phyloP scores from a whole-genome alignment of 495 filamentous ascomycete genomes.

The Massariosphaeria phaeospora region DNA sequence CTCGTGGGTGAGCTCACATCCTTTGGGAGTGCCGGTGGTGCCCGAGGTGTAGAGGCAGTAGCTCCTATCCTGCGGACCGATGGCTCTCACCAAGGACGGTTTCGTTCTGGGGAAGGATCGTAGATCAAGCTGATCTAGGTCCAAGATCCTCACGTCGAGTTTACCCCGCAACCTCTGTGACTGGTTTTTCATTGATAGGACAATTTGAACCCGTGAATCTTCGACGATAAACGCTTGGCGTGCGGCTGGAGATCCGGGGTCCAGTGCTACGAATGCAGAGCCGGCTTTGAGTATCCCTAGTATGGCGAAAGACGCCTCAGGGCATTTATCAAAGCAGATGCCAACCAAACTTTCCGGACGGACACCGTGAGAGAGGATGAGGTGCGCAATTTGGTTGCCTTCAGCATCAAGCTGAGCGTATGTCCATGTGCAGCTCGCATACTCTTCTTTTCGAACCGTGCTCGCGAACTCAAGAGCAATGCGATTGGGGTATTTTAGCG shows the following conservation, averaged over 20 bases:
- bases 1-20: conserved; percentile 68
- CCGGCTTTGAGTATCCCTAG: conserved; percentile 77
- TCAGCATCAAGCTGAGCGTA: conserved; percentile 57
- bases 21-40: conserved; percentile 77
- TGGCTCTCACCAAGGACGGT: conserved; percentile 8
- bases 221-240: conserved; percentile 61
- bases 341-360: conserved; percentile 56
- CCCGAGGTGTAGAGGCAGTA: conserved; percentile 81
- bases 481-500: conserved; percentile 41
- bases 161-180: conserved; percentile 6
- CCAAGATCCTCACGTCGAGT: conserved; percentile 8
- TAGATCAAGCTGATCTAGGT: conserved; percentile 20
- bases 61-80: conserved; percentile 43
- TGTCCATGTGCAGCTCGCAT: conserved; percentile 51
- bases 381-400: conserved; percentile 56
- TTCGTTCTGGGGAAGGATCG: not conserved
- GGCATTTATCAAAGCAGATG: conserved; percentile 75
- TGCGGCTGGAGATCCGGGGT: conserved; percentile 56
- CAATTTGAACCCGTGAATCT: conserved; percentile 53
- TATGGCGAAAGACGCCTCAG: conserved; percentile 71
- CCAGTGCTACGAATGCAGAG: conserved; percentile 74
- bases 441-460: conserved; percentile 34
- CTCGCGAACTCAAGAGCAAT: conserved; percentile 59
- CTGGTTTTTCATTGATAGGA: conserved; percentile 47
- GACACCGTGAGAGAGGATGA: conserved; percentile 43